These are phyloP conservation scores for Penicillium sp. DNA, from an alignment of 2,329 filamentous ascomycete species.

Conservation along the genomic window DNA sequence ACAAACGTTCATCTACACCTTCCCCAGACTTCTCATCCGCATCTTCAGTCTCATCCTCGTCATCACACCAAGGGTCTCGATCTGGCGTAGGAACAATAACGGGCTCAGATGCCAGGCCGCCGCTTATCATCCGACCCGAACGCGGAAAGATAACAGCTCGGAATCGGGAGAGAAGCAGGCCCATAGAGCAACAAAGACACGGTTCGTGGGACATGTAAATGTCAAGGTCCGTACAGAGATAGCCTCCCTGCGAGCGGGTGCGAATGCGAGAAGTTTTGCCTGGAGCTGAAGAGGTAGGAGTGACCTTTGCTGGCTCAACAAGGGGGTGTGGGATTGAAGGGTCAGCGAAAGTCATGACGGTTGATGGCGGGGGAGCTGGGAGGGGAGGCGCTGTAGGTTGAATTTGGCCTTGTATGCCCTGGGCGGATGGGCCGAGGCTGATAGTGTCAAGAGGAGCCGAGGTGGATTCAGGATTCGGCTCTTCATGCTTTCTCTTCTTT, in stretches of 20 bases:
- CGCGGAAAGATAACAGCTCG: slow-evolving; percentile 72
- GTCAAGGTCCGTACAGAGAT: slow-evolving; percentile 90
- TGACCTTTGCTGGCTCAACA: background rate
- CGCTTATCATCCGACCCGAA: slow-evolving; percentile 72
- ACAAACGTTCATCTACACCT: slow-evolving; percentile 15
- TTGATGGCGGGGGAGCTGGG: slow-evolving; percentile 13
- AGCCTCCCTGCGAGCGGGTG: slow-evolving; percentile 75
- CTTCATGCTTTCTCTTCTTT: slow-evolving; percentile 21
- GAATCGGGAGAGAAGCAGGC: slow-evolving; percentile 90
- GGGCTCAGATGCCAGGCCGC: slow-evolving; percentile 75
- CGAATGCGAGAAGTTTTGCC: slow-evolving; percentile 62
- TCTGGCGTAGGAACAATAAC: slow-evolving; percentile 21
- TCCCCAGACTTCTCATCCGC: slow-evolving; percentile 9
- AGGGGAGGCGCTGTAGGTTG: slow-evolving; percentile 13
- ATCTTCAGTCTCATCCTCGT: background rate
- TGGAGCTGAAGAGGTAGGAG: background rate
- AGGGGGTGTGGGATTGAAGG: background rate
- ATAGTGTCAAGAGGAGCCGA: background rate
- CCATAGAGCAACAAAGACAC: slow-evolving; percentile 96
- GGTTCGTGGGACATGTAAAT: slow-evolving; percentile 95
- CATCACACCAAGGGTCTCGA: slow-evolving; percentile 12
- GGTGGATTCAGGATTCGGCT: slow-evolving; percentile 10
- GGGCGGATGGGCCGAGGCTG: background rate
- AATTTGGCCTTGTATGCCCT: slow-evolving; percentile 18
- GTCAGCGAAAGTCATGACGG: background rate